Conservation (phyloP, 805 yeast species). For the Starmerella bombi region DNA sequence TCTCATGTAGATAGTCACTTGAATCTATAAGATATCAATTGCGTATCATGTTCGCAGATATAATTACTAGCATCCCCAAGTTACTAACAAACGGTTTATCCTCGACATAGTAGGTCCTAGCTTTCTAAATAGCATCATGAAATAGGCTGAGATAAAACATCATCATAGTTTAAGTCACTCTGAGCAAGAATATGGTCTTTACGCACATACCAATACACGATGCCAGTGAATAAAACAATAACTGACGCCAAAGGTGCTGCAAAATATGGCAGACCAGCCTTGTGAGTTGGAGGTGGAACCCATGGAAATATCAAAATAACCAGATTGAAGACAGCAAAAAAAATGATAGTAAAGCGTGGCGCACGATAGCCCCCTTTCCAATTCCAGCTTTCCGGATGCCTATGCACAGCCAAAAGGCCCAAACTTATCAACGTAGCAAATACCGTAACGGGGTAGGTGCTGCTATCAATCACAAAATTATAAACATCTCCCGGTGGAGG, state of each 20-base stretch:
- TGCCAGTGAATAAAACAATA: conserved; percentile 35
- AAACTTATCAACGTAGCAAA: conserved; percentile 39
- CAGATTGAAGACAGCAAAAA: conserved; percentile 36
- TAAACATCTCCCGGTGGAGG: conserved; percentile 56
- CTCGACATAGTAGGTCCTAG: neutral
- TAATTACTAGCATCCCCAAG: too few species aligned
- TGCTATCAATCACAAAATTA: conserved; percentile 48
- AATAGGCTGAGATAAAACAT: too few species aligned
- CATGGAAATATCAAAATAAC: conserved; percentile 45
- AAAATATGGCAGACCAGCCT: conserved; percentile 38
- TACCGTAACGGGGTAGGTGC: conserved; percentile 53
- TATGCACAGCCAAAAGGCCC: conserved; percentile 43
- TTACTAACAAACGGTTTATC: neutral
- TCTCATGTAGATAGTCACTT: too few species aligned
- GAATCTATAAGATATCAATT: too few species aligned
- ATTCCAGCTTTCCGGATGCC: conserved; percentile 28
- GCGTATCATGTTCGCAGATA: too few species aligned
- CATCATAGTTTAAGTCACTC: neutral
- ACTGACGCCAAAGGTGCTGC: conserved; percentile 46
- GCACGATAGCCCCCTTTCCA: conserved; percentile 27
- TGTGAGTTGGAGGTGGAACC: conserved; percentile 36
- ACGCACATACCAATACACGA: conserved; percentile 27
- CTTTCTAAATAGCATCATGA: neutral
- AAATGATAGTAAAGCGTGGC: conserved; percentile 19
- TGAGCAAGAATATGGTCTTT: conserved; percentile 7